These are phyloP conservation scores for Talaromyces sp. DNA, from an alignment of 2,329 filamentous ascomycete genomes.

Conservation along the genomic window DNA sequence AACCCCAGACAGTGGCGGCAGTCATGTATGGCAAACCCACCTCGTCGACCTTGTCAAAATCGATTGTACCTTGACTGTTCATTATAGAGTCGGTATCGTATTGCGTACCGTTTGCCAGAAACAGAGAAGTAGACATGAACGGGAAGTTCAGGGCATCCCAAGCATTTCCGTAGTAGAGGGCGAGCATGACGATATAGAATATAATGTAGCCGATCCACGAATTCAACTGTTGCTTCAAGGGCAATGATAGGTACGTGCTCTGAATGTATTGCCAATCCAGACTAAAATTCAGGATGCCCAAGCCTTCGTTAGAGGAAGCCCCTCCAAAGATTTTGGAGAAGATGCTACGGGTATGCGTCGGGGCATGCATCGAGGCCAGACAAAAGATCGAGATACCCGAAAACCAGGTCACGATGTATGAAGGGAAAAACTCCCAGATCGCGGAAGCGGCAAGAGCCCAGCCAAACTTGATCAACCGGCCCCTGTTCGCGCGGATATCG, in stretches of 20 bases:
- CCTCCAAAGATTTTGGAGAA: conserved; percentile 26
- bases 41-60: conserved; percentile 25
- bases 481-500: conserved; percentile 25
- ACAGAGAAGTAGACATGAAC: conserved; percentile 33
- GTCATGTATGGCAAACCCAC: conserved; percentile 29
- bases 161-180: conserved; percentile 26
- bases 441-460: conserved; percentile 27
- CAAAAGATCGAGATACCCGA: conserved; percentile 23
- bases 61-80: conserved; percentile 24
- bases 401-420: conserved; percentile 27
- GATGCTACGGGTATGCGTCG: conserved; percentile 14
- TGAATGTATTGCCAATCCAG: conserved; percentile 28
- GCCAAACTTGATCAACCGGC: conserved; percentile 30
- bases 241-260: conserved; percentile 18
- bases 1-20: conserved; percentile 27
- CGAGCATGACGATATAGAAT: conserved; percentile 22
- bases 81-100: conserved; percentile 24
- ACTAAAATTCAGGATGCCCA: conserved; percentile 25
- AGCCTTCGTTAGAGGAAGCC: conserved; percentile 25
- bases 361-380: conserved; percentile 19
- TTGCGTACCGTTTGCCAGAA: conserved; percentile 26
- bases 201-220: conserved; percentile 24
- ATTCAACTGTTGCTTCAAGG: conserved; percentile 23
- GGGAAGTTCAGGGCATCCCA: conserved; percentile 24
- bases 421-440: conserved; percentile 25